phyloP scores from a whole-genome alignment of 208 protist genomes.

The Acanthamoeba quina region DNA sequence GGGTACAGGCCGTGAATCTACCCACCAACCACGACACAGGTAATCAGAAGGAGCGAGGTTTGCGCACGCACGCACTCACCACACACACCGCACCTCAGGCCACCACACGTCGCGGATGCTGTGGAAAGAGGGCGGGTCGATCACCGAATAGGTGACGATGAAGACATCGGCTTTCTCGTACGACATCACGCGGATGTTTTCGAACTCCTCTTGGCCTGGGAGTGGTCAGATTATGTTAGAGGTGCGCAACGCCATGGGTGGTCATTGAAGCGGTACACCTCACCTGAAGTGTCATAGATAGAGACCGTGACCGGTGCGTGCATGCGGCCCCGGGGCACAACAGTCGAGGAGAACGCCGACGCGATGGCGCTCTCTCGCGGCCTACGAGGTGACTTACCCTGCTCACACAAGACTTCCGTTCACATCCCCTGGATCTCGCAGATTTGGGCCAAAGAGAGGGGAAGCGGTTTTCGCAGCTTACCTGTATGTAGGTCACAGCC shows the following conservation, averaged over 20 bases:
- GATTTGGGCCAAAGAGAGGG: no score
- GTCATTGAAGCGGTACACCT: background rate
- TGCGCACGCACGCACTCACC: background rate
- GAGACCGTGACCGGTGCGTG: background rate
- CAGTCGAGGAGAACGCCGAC: background rate
- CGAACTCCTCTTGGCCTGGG: conserved; percentile 1
- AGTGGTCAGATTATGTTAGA: background rate
- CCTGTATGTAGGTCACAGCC: conserved; percentile 6
- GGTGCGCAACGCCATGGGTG: no score
- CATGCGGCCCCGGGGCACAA: background rate
- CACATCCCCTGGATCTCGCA: no score
- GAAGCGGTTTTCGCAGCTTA: background rate
- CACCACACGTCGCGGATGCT: conserved; percentile 2
- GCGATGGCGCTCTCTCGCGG: background rate
- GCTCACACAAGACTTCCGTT: background rate
- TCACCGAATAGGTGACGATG: background rate
- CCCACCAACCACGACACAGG: background rate
- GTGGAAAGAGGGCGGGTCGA: conserved; percentile 5
- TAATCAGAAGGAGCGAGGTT: background rate
- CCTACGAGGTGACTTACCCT: background rate
- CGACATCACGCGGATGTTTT: background rate
- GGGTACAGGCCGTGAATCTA: background rate
- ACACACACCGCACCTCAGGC: background rate
- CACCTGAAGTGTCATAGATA: background rate
- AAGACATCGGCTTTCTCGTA: background rate